A percentile compares a stretch with the other conserved stretches of the same genome.
These are phyloP conservation scores for Chimonanthus praecox DNA, from an alignment of 164 flowering plant genomes.

Conservation along the genomic window DNA sequence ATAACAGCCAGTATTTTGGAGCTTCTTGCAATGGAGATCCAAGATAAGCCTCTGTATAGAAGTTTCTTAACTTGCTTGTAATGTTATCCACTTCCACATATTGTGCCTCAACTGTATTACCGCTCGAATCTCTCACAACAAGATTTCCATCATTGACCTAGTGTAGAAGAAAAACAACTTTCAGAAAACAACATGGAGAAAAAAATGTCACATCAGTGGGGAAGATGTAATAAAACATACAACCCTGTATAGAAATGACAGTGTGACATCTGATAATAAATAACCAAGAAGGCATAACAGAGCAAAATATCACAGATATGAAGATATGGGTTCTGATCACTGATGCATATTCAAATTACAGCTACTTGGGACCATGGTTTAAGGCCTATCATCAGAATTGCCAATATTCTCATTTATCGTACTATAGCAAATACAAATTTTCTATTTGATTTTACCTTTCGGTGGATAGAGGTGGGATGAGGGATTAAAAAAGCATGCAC, in stretches of 20 bases:
- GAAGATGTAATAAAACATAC: neutral
- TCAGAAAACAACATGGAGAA: neutral
- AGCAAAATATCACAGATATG: too few relatives aligned
- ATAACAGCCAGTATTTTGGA: constrained; percentile 73
- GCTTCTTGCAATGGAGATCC: constrained; percentile 36
- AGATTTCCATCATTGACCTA: constrained; percentile 62
- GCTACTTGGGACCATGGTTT: too few relatives aligned
- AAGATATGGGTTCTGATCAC: too few relatives aligned
- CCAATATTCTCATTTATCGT: too few relatives aligned
- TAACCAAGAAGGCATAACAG: too few relatives aligned
- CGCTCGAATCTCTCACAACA: constrained; percentile 58
- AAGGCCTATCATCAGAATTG: too few relatives aligned
- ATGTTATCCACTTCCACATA: constrained; percentile 52
- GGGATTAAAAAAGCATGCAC: too few relatives aligned
- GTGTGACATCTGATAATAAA: too few relatives aligned
- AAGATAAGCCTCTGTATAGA: constrained; percentile 57
- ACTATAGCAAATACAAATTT: too few relatives aligned
- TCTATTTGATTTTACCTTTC: too few relatives aligned
- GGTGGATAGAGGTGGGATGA: too few relatives aligned
- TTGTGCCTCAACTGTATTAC: constrained; percentile 48
- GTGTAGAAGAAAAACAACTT: neutral
- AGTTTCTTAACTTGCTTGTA: constrained; percentile 55
- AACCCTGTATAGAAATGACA: neutral
- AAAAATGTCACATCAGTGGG: neutral
- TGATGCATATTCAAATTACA: too few relatives aligned